Base-by-base conservation (phyloP, 768 basidiomycete genomes). In the Pleurotus sapidus region DNA sequence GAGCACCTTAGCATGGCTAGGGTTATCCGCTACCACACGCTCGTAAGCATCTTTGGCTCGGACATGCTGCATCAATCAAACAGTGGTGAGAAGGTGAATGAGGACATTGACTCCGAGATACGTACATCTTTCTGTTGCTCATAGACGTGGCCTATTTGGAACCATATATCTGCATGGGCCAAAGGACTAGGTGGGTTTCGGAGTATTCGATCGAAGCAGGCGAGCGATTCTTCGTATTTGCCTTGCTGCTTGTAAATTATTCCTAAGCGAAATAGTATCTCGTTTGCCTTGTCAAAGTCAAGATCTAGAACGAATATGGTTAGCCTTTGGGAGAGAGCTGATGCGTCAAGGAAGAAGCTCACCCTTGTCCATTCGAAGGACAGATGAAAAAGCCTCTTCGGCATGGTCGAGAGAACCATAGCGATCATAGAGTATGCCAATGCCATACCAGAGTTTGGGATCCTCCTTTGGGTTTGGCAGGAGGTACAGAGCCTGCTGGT, bases 231-330 rank as follows among this genome's bases (percentile, higher is more conserved):
- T 1, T 84, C 76, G 64, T 93, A 98, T 74, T 98, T 98, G 65
- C 90, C 87, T 68, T 98, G 96, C 67, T 98, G 96, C 76, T 99
- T 98, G 81, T 98, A 98, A 60, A 99, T 99, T 68, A 99, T 98
- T 37, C 97, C 97, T 12, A 99, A 82, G 34, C 97, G 87, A 77
- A 98, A 99, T 25, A 96, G 87, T 61, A 99, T 98, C 69, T 99
- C 97, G 69, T 98, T 98, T 46, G 95, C 90, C 77, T 98, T 98
- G 77, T 98, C 95, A 64, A 98, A 99, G 69, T 95, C 95, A 87
- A 80, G 66, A 67, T 78, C 79, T 80, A 49, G 24, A 50, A 67
- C 71, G 55, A 68, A 61, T 65, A 54, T 58, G 63, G 60, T 64
- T 59, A 64, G 64, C 49, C 2, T 57, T 63, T 39, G 46, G 30